These are phyloP conservation scores for Larix kaempferi DNA, from an alignment of 75 land plant species.

Conservation along the genomic window DNA sequence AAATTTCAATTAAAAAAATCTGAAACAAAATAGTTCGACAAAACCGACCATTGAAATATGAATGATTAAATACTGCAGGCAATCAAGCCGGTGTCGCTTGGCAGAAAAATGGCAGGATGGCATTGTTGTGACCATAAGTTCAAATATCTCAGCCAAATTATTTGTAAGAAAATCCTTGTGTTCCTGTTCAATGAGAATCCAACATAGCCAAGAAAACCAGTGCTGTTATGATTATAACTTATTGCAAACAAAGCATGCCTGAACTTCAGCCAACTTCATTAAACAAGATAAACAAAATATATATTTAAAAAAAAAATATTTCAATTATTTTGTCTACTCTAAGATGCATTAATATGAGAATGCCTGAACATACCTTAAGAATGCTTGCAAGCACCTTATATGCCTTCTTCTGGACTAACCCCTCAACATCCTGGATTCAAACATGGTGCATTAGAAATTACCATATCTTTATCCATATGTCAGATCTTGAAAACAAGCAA, in stretches of 20 bases:
- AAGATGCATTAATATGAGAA: not conserved
- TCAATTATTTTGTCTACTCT: not conserved
- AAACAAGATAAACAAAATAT: not conserved
- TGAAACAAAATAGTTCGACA: not conserved
- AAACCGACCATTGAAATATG: slow-evolving; percentile 53
- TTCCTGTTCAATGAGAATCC: slow-evolving; percentile 36
- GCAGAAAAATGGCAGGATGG: slow-evolving; percentile 79
- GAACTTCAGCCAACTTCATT: not conserved
- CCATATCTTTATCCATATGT: not conserved
- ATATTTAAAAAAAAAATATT: not conserved
- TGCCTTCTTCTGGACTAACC: slow-evolving; percentile 84
- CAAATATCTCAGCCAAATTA: slow-evolving; percentile 55
- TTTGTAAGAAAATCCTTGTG: slow-evolving; percentile 39
- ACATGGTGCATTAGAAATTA: not conserved
- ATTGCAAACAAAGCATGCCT: not conserved
- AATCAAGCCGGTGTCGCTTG: slow-evolving; percentile 76
- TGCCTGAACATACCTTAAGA: slow-evolving; percentile 16
- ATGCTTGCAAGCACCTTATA: slow-evolving; percentile 84
- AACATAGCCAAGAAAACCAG: not conserved
- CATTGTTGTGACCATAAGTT: slow-evolving; percentile 48
- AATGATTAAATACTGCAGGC: slow-evolving; percentile 66
- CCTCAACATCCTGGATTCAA: slow-evolving; percentile 61
- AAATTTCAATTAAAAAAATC: not conserved
- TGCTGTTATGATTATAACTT: not conserved
- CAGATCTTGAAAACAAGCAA: not conserved